Percentiles rank a stretch among this genome's conserved stretches.
These are phyloP conservation scores for Candida albicans DNA, from an alignment of 1,139 yeast species.

Conservation along the genomic window DNA sequence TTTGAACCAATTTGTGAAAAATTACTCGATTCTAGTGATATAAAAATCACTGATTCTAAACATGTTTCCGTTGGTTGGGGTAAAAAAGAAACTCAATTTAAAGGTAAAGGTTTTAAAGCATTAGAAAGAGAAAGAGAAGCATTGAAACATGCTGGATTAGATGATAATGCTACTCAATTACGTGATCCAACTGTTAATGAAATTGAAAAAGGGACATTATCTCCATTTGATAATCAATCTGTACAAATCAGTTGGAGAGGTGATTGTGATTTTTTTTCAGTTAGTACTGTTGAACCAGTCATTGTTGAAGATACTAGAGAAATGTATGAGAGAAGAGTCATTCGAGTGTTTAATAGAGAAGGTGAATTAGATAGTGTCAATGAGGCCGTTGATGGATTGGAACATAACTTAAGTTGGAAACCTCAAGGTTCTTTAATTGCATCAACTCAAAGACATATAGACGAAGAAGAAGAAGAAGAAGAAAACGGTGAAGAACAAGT, in stretches of 20 bases:
- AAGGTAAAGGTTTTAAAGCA: constrained; percentile 91
- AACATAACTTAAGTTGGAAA: constrained; percentile 76
- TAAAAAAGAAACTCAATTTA: constrained; percentile 92
- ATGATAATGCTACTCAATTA: constrained; percentile 47
- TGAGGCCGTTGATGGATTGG: constrained; percentile 86
- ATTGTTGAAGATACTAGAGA: constrained; percentile 41
- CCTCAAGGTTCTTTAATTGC: constrained; percentile 91
- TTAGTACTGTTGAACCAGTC: constrained; percentile 61
- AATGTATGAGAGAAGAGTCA: constrained; percentile 62
- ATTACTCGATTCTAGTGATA: constrained; percentile 58
- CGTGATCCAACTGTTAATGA: constrained; percentile 92
- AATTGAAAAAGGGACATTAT: constrained; percentile 66
- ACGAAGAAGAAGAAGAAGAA: constrained; percentile 48
- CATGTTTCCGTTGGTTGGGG: constrained; percentile 99
- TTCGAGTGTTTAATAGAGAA: constrained; percentile 79
- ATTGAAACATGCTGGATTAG: constrained; percentile 68
- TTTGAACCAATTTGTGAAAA: constrained; percentile 81
- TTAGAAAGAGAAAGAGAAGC: constrained; percentile 62
- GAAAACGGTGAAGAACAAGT: constrained; percentile 47
- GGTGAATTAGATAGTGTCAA: constrained; percentile 81
- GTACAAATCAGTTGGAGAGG: constrained; percentile 86
- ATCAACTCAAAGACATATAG: constrained; percentile 63
- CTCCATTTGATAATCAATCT: constrained; percentile 49
- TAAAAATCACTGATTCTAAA: constrained; percentile 59
- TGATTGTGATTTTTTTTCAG: constrained; percentile 81